Evolutionary conservation across 164 flowering plant species (phyloP), one percentile per base, ranked within the genome.

Genomic region (Nelumbo lutea): DNA sequence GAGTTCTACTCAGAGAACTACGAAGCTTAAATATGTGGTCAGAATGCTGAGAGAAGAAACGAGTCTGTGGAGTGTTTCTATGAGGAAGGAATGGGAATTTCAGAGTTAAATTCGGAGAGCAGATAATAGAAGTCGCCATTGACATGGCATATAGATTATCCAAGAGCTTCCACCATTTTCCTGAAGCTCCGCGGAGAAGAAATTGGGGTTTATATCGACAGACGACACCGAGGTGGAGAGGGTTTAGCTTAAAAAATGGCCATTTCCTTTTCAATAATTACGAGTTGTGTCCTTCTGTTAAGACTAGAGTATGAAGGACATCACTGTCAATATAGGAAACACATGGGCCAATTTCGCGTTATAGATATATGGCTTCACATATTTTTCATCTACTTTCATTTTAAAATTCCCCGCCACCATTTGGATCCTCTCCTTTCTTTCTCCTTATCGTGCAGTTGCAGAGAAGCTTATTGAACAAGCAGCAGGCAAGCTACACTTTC

Each of bases 381-480:
- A 27, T 27, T 50, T 50, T 50, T 50, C 0, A 9, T 3, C 53
- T 50, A 8, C 53, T 6, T 9, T 13, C 53, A 50, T 50, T 50
- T 50, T 50, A 50, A 60, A 76, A 78, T 71, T 78, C 75, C 77
- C 72, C 80, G 80, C 80, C 80, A 73, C 64, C 73, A 14, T 38
- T 62, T 68, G 44, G 8, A n/a, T 52, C 60, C 41, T 63, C 47
- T 2, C 9, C 14, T 45, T 71, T 39, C 51, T 10, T 40, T 53
- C 1, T 61, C 51, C 39, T 14, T 15, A 0, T 62, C 13, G 1
- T 3, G n/a, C 27, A 41, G 27, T 70, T 42, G 42, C 69, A 56
- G 62, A 67, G 38, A 44, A 5, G 27, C 42, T 58, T 15, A 47
- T 47, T 4, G 9, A 47, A 47, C 51, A 27, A 27, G 51, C 51